These are phyloP conservation scores for Sclerotinia spermophila DNA, from an alignment of 2,329 filamentous ascomycete genomes.

Conservation along the genomic window DNA sequence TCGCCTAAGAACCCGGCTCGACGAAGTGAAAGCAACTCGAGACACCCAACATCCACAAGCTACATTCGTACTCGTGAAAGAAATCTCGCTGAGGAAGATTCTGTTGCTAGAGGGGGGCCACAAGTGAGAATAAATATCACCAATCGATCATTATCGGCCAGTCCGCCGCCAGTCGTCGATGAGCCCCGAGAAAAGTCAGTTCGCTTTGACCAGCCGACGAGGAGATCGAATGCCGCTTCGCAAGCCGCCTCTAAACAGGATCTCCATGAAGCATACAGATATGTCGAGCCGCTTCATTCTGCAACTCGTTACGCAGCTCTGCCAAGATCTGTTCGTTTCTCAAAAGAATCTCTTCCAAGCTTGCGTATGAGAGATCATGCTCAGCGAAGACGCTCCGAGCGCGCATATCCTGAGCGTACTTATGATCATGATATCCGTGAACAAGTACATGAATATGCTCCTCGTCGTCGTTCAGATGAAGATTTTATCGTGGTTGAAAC, in stretches of 20 bases:
- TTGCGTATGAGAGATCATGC: background rate
- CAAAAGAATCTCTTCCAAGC: background rate
- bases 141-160: background rate
- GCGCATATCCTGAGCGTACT: background rate
- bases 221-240: background rate
- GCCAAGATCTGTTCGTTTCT: background rate
- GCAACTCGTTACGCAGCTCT: background rate
- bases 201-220: background rate
- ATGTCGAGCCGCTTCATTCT: background rate
- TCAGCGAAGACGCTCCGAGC: conserved; percentile 4
- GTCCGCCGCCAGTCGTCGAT: background rate
- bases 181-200: background rate
- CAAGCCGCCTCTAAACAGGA: background rate
- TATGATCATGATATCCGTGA: background rate
- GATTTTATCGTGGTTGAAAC: background rate
- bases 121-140: background rate
- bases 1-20: background rate
- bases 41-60: background rate
- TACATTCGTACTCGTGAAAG: background rate
- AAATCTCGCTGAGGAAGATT: background rate
- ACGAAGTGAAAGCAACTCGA: background rate
- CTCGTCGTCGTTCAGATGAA: background rate
- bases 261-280: background rate
- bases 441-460: background rate
- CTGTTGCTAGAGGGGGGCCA: background rate